These are phyloP conservation scores for Nematocida sp. DNA, from an alignment of 371 early-diverging fungal species.

Conservation along the genomic window DNA sequence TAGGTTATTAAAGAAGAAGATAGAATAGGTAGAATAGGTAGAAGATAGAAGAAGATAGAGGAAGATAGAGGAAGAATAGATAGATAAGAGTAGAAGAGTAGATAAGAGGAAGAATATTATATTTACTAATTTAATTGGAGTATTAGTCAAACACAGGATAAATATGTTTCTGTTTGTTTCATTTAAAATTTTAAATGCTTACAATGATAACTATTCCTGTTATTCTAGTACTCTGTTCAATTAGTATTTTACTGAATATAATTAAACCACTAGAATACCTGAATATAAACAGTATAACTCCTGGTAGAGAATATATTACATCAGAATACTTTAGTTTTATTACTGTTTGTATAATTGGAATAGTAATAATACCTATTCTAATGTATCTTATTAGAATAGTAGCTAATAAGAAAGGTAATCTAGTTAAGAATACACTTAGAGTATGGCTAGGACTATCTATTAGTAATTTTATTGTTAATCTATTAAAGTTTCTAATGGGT, in stretches of 20 bases:
- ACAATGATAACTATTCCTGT: too few relatives aligned
- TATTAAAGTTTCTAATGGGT: constrained; percentile 12
- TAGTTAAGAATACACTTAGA: not conserved
- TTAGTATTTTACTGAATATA: not conserved
- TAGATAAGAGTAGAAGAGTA: not conserved
- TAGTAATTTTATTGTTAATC: not conserved
- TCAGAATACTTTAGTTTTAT: not conserved
- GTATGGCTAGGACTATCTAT: not conserved
- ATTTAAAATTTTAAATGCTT: too few relatives aligned
- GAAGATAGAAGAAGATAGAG: too few relatives aligned
- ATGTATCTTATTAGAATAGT: not conserved
- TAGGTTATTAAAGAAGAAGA: too few relatives aligned
- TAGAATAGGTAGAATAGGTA: too few relatives aligned
- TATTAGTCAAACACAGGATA: too few relatives aligned
- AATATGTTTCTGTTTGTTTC: too few relatives aligned
- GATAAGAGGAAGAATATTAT: not conserved
- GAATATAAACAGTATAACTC: not conserved
- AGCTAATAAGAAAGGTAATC: not conserved
- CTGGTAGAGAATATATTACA: not conserved
- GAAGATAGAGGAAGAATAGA: not conserved
- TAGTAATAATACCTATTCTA: not conserved
- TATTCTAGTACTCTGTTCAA: too few relatives aligned
- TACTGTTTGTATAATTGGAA: not conserved
- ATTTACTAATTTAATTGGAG: too few relatives aligned
- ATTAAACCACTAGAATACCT: not conserved